These are phyloP conservation scores for Stereum hirsutum DNA, from an alignment of 1,284 basidiomycete genomes.

Conservation along the genomic window DNA sequence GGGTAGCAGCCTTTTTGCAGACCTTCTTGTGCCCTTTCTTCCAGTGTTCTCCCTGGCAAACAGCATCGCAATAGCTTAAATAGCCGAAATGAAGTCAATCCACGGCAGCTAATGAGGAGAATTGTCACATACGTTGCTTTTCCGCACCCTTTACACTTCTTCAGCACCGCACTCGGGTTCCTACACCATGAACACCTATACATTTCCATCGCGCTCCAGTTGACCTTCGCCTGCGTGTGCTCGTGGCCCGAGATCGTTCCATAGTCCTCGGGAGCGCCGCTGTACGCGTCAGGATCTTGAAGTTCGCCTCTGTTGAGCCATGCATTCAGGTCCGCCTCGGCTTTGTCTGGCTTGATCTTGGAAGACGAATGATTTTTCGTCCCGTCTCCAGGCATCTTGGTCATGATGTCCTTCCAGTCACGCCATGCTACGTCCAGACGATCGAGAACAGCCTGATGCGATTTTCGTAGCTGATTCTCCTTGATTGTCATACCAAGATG, in stretches of 20 bases:
- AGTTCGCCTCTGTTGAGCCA: slow-evolving; percentile 44
- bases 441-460: slow-evolving; percentile 35
- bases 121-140: slow-evolving; percentile 24
- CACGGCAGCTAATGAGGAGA: not conserved
- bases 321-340: slow-evolving; percentile 42
- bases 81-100: not conserved
- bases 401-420: slow-evolving; percentile 35
- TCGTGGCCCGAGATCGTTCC: slow-evolving; percentile 8
- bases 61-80: slow-evolving; percentile 37
- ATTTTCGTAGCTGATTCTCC: slow-evolving; percentile 37
- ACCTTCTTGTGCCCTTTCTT: slow-evolving; percentile 30
- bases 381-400: too few relatives aligned
- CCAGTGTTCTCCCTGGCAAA: slow-evolving; percentile 45
- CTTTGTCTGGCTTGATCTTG: slow-evolving; percentile 22
- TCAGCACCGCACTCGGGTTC: slow-evolving; percentile 44
- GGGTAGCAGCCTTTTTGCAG: too few relatives aligned
- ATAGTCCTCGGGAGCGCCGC: too few relatives aligned
- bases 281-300: slow-evolving; percentile 29
- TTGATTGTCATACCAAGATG: slow-evolving; percentile 34
- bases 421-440: slow-evolving; percentile 30
- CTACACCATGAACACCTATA: slow-evolving; percentile 51
- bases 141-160: slow-evolving; percentile 31
- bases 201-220: slow-evolving; percentile 32
- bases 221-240: slow-evolving; percentile 27
- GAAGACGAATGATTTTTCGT: too few relatives aligned